Percentiles rank a stretch among this genome's conserved stretches.
phyloP scores from a whole-genome alignment of 352 stramenopile genomes.

The Phytophthora boehmeriae region DNA sequence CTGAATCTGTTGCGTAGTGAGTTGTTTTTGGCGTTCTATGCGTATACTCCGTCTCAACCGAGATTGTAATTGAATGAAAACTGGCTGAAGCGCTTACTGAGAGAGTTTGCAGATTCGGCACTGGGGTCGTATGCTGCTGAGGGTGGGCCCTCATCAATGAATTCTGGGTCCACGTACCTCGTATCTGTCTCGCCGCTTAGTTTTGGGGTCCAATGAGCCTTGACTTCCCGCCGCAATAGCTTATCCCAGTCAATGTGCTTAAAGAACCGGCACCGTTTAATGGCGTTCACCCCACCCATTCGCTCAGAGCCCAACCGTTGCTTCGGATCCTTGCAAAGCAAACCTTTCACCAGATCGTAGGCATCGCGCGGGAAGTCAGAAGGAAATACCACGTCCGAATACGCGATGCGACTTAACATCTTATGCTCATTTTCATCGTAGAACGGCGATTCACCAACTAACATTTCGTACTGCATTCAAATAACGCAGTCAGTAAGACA shows the following conservation, averaged over 20 bases:
- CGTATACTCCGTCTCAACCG: constrained; percentile 32
- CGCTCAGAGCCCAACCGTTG: constrained; percentile 68
- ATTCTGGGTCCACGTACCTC: constrained; percentile 88
- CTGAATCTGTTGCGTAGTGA: constrained; percentile 14
- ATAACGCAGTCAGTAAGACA: constrained; percentile 3
- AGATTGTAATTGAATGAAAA: constrained; percentile 92
- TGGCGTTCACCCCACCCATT: constrained; percentile 68
- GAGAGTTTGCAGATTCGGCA: constrained; percentile 57
- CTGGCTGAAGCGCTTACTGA: constrained; percentile 89
- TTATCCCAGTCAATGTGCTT: constrained; percentile 76
- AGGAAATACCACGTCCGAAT: constrained; percentile 77
- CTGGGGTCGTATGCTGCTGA: constrained; percentile 84
- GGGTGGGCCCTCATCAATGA: constrained; percentile 85
- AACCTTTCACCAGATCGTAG: constrained; percentile 71
- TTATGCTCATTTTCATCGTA: constrained; percentile 91
- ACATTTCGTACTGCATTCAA: constrained; percentile 83
- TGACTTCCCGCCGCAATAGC: constrained; percentile 70
- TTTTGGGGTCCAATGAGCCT: constrained; percentile 84
- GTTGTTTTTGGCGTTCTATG: constrained; percentile 17
- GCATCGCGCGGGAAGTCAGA: constrained; percentile 78
- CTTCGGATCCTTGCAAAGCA: constrained; percentile 79
- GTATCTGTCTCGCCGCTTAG: constrained; percentile 87
- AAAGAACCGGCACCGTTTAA: constrained; percentile 83
- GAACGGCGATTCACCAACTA: constrained; percentile 86
- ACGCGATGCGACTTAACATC: constrained; percentile 87